A percentile compares a stretch with the other conserved stretches of the same genome.
Evolutionary conservation across 2,329 filamentous ascomycete genomes (phyloP).

Genomic region (Truncatella angustata): DNA sequence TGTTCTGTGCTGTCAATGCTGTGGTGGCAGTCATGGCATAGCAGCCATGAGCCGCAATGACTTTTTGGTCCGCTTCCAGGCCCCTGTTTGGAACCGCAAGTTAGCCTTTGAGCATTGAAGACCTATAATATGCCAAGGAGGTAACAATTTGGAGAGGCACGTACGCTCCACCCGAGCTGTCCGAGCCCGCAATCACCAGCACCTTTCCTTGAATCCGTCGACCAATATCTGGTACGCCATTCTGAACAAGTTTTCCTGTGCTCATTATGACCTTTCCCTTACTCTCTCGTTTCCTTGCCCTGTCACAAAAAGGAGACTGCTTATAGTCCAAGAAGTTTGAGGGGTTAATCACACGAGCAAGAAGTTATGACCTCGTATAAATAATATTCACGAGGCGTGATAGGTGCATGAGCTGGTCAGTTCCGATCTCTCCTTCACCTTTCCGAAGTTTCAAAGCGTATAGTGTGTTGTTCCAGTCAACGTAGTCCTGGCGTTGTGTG

Average conservation of each 20-base stretch:
- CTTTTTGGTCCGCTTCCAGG: constrained; percentile 93
- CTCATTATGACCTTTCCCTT: background rate
- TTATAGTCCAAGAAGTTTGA: too few relatives aligned
- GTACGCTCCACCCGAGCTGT: constrained; percentile 74
- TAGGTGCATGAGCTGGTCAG: too few relatives aligned
- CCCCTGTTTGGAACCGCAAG: constrained; percentile 55
- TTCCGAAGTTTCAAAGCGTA: too few relatives aligned
- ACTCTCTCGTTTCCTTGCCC: too few relatives aligned
- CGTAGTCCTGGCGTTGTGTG: background rate
- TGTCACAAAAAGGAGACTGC: too few relatives aligned
- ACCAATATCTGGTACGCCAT: background rate
- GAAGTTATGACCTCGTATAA: too few relatives aligned
- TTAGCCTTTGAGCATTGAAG: background rate
- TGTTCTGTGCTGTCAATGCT: constrained; percentile 95
- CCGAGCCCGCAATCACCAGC: constrained; percentile 70
- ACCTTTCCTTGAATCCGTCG: constrained; percentile 32
- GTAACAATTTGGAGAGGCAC: constrained; percentile 29
- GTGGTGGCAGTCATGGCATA: constrained; percentile 97
- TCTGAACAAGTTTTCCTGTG: background rate
- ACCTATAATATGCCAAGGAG: background rate
- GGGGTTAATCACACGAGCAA: too few relatives aligned
- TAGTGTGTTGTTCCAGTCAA: too few relatives aligned
- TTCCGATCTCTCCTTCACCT: too few relatives aligned
- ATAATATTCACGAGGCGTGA: too few relatives aligned
- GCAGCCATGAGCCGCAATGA: constrained; percentile 85